Evolutionary conservation across 2,329 filamentous ascomycete genomes (phyloP), one percentile per base, ranked within the genome.

Genomic region (Ambrosiella beaveri): DNA sequence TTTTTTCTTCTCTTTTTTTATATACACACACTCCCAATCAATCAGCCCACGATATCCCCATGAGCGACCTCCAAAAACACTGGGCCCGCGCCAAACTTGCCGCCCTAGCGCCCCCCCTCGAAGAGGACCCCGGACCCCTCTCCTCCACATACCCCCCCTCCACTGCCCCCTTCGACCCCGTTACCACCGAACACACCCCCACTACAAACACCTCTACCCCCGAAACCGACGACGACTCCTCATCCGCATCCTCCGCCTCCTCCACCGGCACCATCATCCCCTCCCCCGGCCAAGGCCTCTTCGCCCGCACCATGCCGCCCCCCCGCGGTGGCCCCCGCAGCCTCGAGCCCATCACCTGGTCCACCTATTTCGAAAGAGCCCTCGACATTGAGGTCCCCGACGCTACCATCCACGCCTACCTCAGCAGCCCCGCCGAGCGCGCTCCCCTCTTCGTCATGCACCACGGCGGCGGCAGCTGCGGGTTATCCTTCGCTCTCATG

Each of bases 381-480:
- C 75, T 97, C 58, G 88, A 81, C 65, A 75, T 97, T 55, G 74
- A 78, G 59, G 71, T 74, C 56, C 68, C 71, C 53, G 65, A 70
- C 9, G 65, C 68, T 11, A 63, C 71, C 19, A 78, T 88, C 47
- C 93, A 98, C 73, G 86, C 81, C 59, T 97, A 97, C 69, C 75
- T 97, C 49, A 95, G 82, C 17, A 88, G 89, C 0, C 90, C 91
- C 7, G 77, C 77, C 47, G 82, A 77, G 41, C 77, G 78, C 61
- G 87, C 85, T 0, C 89, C 91, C 0, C 74, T 98, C 4, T 90
- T 98, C 69, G 85, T 97, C 61, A 88, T 86, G 71, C 93, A 98
- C 67, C 93, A 98, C 71, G 93, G 93, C 44, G 93, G 88, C 45
- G 93, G 93, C 13, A 95, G 90, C 3, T 95, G 90, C 0, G 94